Evolutionary conservation across 441 rosid species (phyloP), one percentile per base, ranked within the genome.

Genomic region (Arabidopsis lyrata): DNA sequence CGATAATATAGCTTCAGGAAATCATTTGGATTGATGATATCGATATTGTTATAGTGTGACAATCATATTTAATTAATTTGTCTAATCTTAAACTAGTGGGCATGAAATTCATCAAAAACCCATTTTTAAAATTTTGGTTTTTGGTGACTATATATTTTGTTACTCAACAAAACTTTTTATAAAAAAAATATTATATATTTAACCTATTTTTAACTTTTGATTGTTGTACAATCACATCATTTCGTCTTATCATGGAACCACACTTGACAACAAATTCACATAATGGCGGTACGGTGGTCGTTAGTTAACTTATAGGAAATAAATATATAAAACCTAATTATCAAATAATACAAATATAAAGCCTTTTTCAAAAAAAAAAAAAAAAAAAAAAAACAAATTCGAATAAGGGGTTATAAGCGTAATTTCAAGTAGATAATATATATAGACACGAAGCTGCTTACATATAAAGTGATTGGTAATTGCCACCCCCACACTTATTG

Each of bases 401-500:
- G 31, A 14, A 38, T 1, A 12, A 9, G 22, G n/a, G 77, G 77
- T 2, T 14, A 58, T 29, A 57, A 39, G 7, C 0, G 72, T 74
- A 27, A 66, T 57, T 47, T 57, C 8, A 2, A 20, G 22, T 50
- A 12, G 32, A 38, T 45, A 63, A 6, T 6, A 45, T 72, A 72
- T 52, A 59, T 31, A 71, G 68, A 70, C 72, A 65, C 42, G 72
- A 58, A 70, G 57, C 80, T 71, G 75, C 63, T 64, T 65, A 64
- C 60, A 56, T 77, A 77, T 77, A 71, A 71, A 77, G 77, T 72
- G 68, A 77, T 36, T 59, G 77, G 77, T 71, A 63, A 58, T 34
- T 74, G 73, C 74, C 66, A 60, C 67, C 58, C 72, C 52, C 61
- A 42, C 80, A 77, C 77, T 72, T 72, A 72, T 72, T 77, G 69